Evolutionary conservation across 1,284 basidiomycete genomes (phyloP).

Genomic region (Pterulicium gracile): DNA sequence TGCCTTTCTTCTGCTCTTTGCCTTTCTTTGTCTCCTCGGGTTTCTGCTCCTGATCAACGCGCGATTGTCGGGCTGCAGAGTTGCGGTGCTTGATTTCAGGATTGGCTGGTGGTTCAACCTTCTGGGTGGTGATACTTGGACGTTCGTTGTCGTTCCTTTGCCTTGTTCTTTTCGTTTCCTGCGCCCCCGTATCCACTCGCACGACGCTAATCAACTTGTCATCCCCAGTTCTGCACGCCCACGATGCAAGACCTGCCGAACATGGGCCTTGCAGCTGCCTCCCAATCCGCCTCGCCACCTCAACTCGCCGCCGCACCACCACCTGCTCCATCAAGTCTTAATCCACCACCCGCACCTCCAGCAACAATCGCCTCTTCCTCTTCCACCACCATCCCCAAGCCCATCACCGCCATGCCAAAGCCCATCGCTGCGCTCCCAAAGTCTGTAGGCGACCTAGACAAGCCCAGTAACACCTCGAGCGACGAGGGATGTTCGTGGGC

Average conservation of each 20-base stretch:
- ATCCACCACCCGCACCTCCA: constrained; percentile 15
- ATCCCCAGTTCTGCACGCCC: constrained; percentile 54
- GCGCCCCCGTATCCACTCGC: background rate
- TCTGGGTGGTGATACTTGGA: background rate
- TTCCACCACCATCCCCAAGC: constrained; percentile 9
- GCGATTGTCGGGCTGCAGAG: no score
- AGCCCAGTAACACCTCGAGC: background rate
- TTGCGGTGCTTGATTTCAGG: no score
- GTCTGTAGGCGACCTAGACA: background rate
- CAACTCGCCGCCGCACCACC: constrained; percentile 49
- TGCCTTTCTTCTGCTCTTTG: no score
- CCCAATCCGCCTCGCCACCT: no score
- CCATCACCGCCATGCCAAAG: constrained; percentile 9
- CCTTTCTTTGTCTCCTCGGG: no score
- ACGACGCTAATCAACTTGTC: constrained; percentile 4
- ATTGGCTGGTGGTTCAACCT: no score
- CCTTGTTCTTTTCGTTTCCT: background rate
- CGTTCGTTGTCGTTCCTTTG: background rate
- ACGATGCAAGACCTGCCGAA: constrained; percentile 69
- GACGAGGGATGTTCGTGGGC: constrained; percentile 39
- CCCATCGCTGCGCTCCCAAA: background rate
- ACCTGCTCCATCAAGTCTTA: no score
- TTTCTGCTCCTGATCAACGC: no score
- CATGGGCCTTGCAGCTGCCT: constrained; percentile 64
- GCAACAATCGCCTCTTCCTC: constrained; percentile 13